Base-by-base conservation (phyloP, 371 early-diverging fungal species). In the Thermomucor indicae-seudaticae region DNA sequence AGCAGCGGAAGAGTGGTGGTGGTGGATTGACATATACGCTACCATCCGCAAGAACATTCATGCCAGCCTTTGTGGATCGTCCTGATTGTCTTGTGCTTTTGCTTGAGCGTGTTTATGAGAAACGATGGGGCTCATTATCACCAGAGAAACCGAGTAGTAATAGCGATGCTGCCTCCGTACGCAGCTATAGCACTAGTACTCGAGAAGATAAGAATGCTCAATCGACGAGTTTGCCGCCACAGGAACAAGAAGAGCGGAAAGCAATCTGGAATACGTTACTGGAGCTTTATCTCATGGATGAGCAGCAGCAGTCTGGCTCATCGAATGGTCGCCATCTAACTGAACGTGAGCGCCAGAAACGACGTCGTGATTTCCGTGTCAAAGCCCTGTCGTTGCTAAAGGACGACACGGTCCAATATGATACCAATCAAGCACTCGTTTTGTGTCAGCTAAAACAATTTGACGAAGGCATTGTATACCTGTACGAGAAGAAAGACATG, bases 381-480 rank as follows among this genome's bases (percentile, higher is more conserved):
- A 77, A 72, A 50, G 77, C 77, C 12, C 30, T 77, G 24, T 43
- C 49, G 0, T 37, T 77, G 20, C 51, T 77, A n/a, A 68, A 72
- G 23, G 71, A 77, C 31, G 65, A 72, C 4, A 47, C 56, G 7
- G 71, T 91, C 2, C 70, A 70, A 1, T 92, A 93, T 58, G 96
- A 97, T 68, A 78, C 85, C 42, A 92, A 95, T 56, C 92, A 95
- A 28, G 93, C 94, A 0, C 64, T 95, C 30, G 86, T 95, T 3
- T 78, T 97, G 4, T 96, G 96, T 58, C 85, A 92, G 31, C 63
- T 86, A 44, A 83, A 88, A 43, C 65, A 81, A 3, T 95, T 93
- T 65, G 83, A 84, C 47, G 84, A 85, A 4, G 97, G 95, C 0
- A 83, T 88, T 16, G 83, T 95, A 17, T 91, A 83, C 53, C 64